Evolutionary conservation across 305 asterid species (phyloP).

Genomic region (Solanum hybrid): DNA sequence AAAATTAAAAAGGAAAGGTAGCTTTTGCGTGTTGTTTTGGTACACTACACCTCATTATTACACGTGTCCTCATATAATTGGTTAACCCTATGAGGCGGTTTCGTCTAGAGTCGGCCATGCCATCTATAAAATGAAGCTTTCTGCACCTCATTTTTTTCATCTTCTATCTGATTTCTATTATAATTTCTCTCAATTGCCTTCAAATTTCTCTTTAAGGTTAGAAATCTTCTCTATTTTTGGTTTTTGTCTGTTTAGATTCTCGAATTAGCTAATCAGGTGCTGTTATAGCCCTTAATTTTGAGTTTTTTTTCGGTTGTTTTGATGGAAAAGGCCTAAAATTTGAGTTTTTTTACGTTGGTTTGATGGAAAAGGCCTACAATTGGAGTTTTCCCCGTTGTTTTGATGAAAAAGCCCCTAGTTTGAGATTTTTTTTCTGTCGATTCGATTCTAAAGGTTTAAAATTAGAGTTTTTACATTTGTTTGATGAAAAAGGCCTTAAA

Average conservation of each 20-base stretch:
- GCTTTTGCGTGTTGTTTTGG: slow-evolving; percentile 9
- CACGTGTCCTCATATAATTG: slow-evolving; percentile 10
- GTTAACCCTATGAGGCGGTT: neutral
- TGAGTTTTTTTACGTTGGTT: neutral
- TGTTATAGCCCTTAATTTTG: accelerated
- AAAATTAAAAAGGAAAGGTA: slow-evolving; percentile 1
- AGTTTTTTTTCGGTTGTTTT: neutral
- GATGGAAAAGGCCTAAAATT: too few species aligned
- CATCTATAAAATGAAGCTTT: slow-evolving; percentile 7
- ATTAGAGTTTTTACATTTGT: neutral
- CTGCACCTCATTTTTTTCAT: neutral
- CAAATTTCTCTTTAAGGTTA: slow-evolving; percentile 3
- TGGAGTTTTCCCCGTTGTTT: too few species aligned
- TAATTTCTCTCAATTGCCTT: neutral
- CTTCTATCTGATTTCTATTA: neutral
- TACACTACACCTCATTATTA: neutral
- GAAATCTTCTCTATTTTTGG: neutral
- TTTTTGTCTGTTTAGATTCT: neutral
- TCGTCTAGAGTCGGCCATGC: neutral
- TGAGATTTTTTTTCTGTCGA: neutral
- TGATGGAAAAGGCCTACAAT: neutral
- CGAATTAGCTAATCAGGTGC: neutral
- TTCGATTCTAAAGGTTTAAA: neutral
- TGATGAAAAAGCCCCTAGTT: too few species aligned
- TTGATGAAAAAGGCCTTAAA: too few species aligned